Evolutionary conservation across 306 rosid species (phyloP).

Genomic region (Ziziphus jujuba): DNA sequence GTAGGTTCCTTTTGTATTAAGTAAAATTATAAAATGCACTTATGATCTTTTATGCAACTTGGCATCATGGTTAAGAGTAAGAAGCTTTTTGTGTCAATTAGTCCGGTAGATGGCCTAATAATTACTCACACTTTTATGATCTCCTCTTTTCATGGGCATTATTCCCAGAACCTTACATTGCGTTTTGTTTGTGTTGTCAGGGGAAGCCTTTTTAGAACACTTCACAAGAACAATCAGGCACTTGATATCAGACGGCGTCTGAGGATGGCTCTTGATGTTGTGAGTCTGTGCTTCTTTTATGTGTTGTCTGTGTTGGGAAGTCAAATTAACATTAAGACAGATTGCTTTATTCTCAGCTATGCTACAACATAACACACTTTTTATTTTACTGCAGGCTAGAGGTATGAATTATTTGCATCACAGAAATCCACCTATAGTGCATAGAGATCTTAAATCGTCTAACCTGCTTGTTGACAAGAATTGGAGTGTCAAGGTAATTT

Average conservation of each 20-base stretch:
- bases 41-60: not conserved
- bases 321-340: not conserved
- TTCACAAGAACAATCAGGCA: conserved; percentile 62
- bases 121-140: not conserved
- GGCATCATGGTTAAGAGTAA: not conserved
- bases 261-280: conserved; percentile 82
- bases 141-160: conserved; percentile 5
- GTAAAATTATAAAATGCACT: not conserved
- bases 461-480: conserved; percentile 75
- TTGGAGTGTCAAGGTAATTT: conserved; percentile 75
- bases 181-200: conserved; percentile 37
- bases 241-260: conserved; percentile 61
- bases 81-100: too few relatives aligned
- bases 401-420: conserved; percentile 83
- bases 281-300: conserved; percentile 26
- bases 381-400: conserved; percentile 54
- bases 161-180: conserved; percentile 14
- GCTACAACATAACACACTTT: not conserved
- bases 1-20: not conserved
- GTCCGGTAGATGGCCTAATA: too few relatives aligned
- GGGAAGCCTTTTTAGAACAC: conserved; percentile 77
- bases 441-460: conserved; percentile 79
- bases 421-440: conserved; percentile 80
- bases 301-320: not conserved
- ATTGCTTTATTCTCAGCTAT: conserved; percentile 4